These are phyloP conservation scores for Mortierella sp. DNA, from an alignment of 371 early-diverging fungal genomes.

Conservation along the genomic window DNA sequence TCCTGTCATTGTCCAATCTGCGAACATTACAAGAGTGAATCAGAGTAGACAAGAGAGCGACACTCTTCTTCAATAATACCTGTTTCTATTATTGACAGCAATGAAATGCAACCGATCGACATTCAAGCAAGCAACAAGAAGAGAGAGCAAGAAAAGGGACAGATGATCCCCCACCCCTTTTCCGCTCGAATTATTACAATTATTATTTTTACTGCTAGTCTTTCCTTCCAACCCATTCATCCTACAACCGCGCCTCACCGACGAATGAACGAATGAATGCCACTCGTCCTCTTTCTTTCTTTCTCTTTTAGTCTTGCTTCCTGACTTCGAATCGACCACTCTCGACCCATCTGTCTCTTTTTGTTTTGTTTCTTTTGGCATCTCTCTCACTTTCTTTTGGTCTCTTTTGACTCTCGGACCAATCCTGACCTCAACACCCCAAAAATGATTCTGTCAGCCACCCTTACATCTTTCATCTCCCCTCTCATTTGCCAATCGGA, in stretches of 20 bases:
- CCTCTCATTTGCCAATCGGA: background rate
- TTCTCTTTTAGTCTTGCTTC: background rate
- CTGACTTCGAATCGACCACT: background rate
- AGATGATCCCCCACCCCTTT: too few species aligned
- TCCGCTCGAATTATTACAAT: background rate
- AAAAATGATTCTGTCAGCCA: background rate
- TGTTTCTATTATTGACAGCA: too few species aligned
- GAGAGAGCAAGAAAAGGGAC: too few species aligned
- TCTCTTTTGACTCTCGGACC: too few species aligned
- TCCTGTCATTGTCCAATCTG: background rate
- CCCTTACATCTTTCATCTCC: background rate
- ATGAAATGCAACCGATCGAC: too few species aligned
- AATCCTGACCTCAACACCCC: background rate
- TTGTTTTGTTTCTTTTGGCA: too few species aligned
- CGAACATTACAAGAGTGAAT: too few species aligned
- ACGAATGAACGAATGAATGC: background rate
- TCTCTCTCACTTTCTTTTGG: too few species aligned
- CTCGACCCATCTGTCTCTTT: background rate
- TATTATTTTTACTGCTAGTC: background rate
- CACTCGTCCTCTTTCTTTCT: background rate
- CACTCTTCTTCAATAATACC: too few species aligned
- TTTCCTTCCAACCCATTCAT: too few species aligned
- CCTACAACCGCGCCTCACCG: background rate
- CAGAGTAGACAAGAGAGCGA: too few species aligned
- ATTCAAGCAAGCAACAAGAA: too few species aligned